A percentile compares a stretch with the other conserved stretches of the same genome.
Evolutionary conservation across 129 eudicot genomes (phyloP).

Genomic region (Escallonia herrerae): DNA sequence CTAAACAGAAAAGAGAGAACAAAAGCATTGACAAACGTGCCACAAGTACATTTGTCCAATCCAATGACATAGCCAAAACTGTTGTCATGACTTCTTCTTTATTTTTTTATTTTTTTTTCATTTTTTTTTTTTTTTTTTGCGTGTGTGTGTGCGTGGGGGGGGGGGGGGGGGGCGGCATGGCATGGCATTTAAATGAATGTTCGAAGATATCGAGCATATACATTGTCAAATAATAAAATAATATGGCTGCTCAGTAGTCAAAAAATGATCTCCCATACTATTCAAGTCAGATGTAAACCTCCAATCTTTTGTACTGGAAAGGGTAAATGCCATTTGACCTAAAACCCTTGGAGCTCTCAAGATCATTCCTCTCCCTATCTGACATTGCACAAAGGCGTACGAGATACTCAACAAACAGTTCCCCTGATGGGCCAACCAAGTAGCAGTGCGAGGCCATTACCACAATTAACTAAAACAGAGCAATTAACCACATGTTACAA

Average conservation of each 20-base stretch:
- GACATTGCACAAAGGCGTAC: slow-evolving; percentile 82
- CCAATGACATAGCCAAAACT: no score
- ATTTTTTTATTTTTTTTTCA: no score
- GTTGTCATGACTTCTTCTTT: no score
- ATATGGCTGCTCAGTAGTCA: background rate
- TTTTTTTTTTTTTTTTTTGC: no score
- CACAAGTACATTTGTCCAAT: no score
- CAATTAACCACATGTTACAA: slow-evolving; percentile 7
- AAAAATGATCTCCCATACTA: slow-evolving; percentile 3
- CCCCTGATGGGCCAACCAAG: slow-evolving; percentile 89
- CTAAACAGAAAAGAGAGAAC: no score
- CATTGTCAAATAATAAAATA: background rate
- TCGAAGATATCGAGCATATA: background rate
- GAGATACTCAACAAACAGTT: slow-evolving; percentile 83
- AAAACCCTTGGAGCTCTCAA: slow-evolving; percentile 45
- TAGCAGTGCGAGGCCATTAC: slow-evolving; percentile 99
- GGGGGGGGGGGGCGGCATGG: no score
- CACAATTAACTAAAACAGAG: slow-evolving; percentile 64
- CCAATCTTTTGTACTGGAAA: slow-evolving; percentile 53
- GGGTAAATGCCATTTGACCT: slow-evolving; percentile 42
- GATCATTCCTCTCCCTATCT: slow-evolving; percentile 52
- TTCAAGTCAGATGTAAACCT: slow-evolving; percentile 43
- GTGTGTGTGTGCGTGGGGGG: no score
- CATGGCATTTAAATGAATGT: no score
- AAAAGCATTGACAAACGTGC: no score